Evolutionary conservation across 2,329 filamentous ascomycete species (phyloP).

Genomic region (Tolypocladium paradoxum): DNA sequence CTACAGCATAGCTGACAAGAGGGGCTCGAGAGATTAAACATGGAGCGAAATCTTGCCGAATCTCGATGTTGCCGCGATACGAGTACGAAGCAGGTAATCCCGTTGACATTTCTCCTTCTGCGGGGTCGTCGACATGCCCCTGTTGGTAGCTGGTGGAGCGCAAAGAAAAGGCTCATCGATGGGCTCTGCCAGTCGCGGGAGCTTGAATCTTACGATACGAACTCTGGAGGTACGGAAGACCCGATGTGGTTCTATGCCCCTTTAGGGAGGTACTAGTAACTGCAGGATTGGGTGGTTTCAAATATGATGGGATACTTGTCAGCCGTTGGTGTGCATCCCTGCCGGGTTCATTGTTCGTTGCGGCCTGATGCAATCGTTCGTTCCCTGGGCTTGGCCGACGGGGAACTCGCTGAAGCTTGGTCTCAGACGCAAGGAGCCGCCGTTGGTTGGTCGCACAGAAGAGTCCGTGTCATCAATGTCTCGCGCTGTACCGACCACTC

Average conservation of each 20-base stretch:
- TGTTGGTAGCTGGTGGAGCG: not conserved
- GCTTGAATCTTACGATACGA: not conserved
- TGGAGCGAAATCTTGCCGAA: not conserved
- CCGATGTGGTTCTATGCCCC: not conserved
- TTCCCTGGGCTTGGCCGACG: not conserved
- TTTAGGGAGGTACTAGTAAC: not conserved
- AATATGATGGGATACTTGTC: not conserved
- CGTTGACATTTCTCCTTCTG: not conserved
- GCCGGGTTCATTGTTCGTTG: not conserved
- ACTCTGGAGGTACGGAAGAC: not conserved
- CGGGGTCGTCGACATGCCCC: not conserved
- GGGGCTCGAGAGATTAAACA: too few species aligned
- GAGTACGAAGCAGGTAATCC: not conserved
- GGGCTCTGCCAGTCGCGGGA: not conserved
- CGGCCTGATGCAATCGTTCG: not conserved
- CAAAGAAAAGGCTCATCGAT: not conserved
- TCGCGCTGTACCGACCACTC: too few species aligned
- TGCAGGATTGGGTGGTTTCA: not conserved
- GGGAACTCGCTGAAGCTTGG: not conserved
- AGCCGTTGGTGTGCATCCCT: not conserved
- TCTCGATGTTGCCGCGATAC: not conserved
- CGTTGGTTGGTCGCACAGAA: not conserved
- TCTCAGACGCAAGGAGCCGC: not conserved
- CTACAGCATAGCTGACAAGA: not conserved
- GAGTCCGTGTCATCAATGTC: not conserved